Conservation (phyloP, 768 basidiomycete species). For the Pulveroboletus sp. region DNA sequence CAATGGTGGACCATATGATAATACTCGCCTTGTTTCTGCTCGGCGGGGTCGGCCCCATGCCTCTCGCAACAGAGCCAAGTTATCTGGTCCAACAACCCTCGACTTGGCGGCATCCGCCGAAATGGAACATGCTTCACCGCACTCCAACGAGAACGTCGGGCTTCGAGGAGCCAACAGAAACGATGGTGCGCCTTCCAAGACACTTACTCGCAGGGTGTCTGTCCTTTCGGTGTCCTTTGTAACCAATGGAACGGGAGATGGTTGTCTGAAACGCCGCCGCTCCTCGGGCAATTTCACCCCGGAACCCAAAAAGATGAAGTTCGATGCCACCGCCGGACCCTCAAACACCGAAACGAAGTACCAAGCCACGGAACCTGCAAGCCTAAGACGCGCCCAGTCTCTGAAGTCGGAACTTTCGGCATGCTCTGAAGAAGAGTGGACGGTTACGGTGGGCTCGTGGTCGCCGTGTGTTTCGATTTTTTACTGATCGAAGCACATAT, state of each 20-base stretch:
- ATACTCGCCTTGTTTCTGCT: neutral
- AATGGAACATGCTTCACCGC: neutral
- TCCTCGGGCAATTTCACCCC: neutral
- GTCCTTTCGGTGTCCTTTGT: no score
- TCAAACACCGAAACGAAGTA: slow-evolving; percentile 10
- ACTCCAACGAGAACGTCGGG: neutral
- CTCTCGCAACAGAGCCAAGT: neutral
- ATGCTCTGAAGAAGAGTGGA: neutral
- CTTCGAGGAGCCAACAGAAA: neutral
- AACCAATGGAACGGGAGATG: neutral
- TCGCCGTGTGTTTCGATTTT: neutral
- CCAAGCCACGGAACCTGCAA: slow-evolving; percentile 35
- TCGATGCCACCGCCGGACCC: slow-evolving; percentile 7
- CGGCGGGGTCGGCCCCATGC: neutral
- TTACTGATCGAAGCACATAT: neutral
- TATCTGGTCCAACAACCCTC: neutral
- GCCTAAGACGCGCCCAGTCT: slow-evolving; percentile 39
- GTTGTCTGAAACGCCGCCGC: slow-evolving; percentile 14
- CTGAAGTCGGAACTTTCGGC: slow-evolving; percentile 30
- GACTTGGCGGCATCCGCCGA: neutral
- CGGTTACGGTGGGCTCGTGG: slow-evolving; percentile 6
- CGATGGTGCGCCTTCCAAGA: neutral
- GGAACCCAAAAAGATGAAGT: slow-evolving; percentile 19
- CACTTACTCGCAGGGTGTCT: neutral
- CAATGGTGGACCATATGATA: neutral